Base-by-base conservation (phyloP, 176 grass and related monocot species). In the Aechmea fasciata region DNA sequence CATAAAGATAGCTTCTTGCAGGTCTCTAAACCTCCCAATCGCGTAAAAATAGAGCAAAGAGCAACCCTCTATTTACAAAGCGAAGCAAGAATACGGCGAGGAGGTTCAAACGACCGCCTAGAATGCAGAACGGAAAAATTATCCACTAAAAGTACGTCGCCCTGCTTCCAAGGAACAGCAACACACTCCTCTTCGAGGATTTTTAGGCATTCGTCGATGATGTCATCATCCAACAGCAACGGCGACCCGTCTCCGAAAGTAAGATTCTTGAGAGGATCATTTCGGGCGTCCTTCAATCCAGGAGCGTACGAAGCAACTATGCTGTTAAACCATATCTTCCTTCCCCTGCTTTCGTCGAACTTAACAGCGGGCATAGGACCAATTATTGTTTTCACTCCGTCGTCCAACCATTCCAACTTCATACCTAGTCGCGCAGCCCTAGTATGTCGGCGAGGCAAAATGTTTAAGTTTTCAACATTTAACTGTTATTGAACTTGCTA, bases 281-380 rank as follows among this genome's bases (percentile, higher is more conserved):
- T 99, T 26, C 87, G 82, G 25, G 80, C 73, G 9, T 99, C 95
- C 57, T 85, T 87, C 95, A 90, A 99, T 11, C 94, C 90, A 0
- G 22, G 22, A 23, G 94, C 93, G 75, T 90, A 93, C 22, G 94
- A 89, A 51, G 89, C 94, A 0, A 99, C 90, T 87, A 93, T 93
- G 84, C 95, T 94, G 72, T 94, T 99, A 63, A 99, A 99, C 95
- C 95, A 99, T 69, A 93, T 86, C 70, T 88, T 94, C 52, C 82
- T 83, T 10, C 69, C 75, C 29, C 90, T 73, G 22, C 24, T 67
- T 81, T 86, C 70, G 12, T 99, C 87, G 69, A 91, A 76, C 61
- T 87, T 90, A 6, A 99, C 65, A 3, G 80, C 90, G 0, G 84
- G 84, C 63, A 99, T 90, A 1, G 94, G 94, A 1, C 94, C 94